phyloP scores from a whole-genome alignment of 306 rosid species.

The Ammopiptanthus mongolicus region DNA sequence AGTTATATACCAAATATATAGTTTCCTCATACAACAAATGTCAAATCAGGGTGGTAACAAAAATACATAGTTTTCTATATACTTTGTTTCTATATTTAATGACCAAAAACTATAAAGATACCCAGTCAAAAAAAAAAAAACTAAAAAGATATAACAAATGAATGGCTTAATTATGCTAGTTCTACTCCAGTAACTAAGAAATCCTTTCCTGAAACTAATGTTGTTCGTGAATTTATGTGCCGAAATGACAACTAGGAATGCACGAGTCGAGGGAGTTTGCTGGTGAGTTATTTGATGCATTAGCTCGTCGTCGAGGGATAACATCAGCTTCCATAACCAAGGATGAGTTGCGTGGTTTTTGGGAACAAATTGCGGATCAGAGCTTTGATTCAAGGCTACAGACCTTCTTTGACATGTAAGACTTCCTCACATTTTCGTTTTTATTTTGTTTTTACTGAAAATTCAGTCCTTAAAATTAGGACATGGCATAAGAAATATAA shows the following conservation, averaged over 20 bases:
- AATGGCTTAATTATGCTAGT: not conserved
- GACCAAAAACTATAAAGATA: not conserved
- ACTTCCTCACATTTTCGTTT: not conserved
- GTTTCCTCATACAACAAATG: no score
- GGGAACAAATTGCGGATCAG: constrained; percentile 83
- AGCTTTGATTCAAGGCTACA: constrained; percentile 88
- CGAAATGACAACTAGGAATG: constrained; percentile 46
- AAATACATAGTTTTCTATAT: not conserved
- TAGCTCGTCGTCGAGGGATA: constrained; percentile 76
- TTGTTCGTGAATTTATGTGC: not conserved
- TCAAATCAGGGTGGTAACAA: no score
- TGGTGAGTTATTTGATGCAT: constrained; percentile 68
- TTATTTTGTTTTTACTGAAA: not conserved
- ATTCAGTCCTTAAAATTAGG: not conserved
- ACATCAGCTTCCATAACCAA: constrained; percentile 52
- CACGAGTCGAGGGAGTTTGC: constrained; percentile 71
- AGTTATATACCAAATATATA: no score
- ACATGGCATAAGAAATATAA: not conserved
- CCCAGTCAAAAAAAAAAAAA: no score
- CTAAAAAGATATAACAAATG: not conserved
- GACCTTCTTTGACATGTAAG: constrained; percentile 92
- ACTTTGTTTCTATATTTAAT: not conserved
- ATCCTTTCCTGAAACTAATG: not conserved
- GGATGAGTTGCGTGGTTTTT: constrained; percentile 58
- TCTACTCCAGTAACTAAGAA: not conserved